Evolutionary conservation across 177 flowering plant species (phyloP).

Genomic region (Vitis hybrid): DNA sequence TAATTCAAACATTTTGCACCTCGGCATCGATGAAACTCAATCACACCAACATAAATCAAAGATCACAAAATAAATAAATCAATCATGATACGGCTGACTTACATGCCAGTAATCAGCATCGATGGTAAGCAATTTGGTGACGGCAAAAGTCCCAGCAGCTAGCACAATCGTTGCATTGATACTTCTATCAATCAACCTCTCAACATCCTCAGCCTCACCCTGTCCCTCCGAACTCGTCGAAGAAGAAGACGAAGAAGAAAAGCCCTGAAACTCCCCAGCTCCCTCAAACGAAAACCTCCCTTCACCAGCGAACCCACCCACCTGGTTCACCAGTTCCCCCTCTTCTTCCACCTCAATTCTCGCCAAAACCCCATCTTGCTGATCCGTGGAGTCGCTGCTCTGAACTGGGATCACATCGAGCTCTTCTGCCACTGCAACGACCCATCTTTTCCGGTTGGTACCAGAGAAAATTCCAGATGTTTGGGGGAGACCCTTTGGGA

Average conservation of each 20-base stretch:
- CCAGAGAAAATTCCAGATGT: slow-evolving; percentile 14
- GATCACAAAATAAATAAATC: not conserved
- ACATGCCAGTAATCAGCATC: slow-evolving; percentile 96
- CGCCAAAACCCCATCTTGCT: slow-evolving; percentile 46
- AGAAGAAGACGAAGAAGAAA: slow-evolving; percentile 36
- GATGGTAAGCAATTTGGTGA: slow-evolving; percentile 88
- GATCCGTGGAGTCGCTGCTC: slow-evolving; percentile 54
- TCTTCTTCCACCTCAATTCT: slow-evolving; percentile 36
- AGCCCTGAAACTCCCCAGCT: slow-evolving; percentile 40
- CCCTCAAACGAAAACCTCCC: slow-evolving; percentile 63
- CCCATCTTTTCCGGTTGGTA: slow-evolving; percentile 15
- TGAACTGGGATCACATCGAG: slow-evolving; percentile 63
- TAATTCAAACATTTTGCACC: no score
- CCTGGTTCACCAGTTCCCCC: slow-evolving; percentile 29
- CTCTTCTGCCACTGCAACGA: slow-evolving; percentile 32
- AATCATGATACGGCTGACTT: slow-evolving; percentile 21
- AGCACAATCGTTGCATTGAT: slow-evolving; percentile 85
- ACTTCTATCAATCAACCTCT: slow-evolving; percentile 58
- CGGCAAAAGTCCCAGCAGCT: slow-evolving; percentile 77
- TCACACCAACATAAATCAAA: not conserved
- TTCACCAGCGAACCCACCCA: slow-evolving; percentile 57
- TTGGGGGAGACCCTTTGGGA: slow-evolving; percentile 11
- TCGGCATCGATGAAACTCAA: not conserved
- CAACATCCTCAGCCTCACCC: slow-evolving; percentile 30
- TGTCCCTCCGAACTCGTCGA: slow-evolving; percentile 19